Evolutionary conservation across 192 early-diverging fungal species (phyloP).

Genomic region (Lobosporangium transversale): DNA sequence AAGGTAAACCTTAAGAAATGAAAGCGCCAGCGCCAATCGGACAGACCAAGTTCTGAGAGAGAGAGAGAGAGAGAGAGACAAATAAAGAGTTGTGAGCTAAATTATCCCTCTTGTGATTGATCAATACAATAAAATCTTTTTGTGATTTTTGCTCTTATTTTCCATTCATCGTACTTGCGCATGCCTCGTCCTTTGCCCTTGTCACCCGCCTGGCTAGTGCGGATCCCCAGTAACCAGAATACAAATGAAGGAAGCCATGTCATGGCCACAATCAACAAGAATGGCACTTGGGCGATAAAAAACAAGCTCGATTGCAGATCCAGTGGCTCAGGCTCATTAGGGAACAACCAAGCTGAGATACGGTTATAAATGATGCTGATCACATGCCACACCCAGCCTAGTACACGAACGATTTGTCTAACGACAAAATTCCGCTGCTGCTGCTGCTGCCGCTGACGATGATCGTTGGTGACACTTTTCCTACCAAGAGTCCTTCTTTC

Average conservation of each 20-base stretch:
- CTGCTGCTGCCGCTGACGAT: too few species aligned
- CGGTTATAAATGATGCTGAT: constrained; percentile 11
- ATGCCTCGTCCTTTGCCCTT: constrained; percentile 20
- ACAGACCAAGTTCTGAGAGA: constrained; percentile 15
- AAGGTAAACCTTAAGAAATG: constrained; percentile 29
- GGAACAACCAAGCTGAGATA: constrained; percentile 21
- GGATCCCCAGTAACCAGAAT: constrained; percentile 17
- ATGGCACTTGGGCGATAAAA: constrained; percentile 23
- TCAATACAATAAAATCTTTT: too few species aligned
- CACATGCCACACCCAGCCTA: constrained; percentile 1
- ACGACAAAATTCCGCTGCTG: too few species aligned
- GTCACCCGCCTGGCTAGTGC: constrained; percentile 24
- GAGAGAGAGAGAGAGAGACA: neutral
- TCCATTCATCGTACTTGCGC: constrained; percentile 25
- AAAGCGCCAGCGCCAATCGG: constrained; percentile 13
- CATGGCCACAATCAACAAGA: constrained; percentile 1
- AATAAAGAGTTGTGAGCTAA: neutral
- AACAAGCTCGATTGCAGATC: constrained; percentile 25
- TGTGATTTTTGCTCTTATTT: neutral
- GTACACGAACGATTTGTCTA: neutral
- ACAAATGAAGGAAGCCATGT: constrained; percentile 18
- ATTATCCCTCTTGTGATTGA: neutral
- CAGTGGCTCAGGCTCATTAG: constrained; percentile 33
- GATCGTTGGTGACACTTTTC: too few species aligned
- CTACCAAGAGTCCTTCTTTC: too few species aligned